Conservation (phyloP, 129 eudicot genomes). For the Flaveria robusta region DNA sequence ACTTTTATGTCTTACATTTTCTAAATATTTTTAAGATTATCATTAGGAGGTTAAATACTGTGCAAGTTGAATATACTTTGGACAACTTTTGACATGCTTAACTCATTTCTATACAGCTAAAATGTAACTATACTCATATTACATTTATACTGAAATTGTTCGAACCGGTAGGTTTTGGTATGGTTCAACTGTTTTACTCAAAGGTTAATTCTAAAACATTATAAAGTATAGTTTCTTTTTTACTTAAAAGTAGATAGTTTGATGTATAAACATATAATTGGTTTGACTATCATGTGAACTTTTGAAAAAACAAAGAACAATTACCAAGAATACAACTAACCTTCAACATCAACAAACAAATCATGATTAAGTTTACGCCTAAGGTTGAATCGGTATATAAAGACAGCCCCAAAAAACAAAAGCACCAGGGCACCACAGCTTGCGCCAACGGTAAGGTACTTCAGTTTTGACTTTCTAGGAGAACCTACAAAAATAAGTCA, state of each 20-base stretch:
- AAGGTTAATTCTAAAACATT: too few relatives aligned
- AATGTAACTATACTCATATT: too few relatives aligned
- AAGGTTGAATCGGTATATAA: constrained; percentile 46
- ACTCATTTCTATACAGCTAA: too few relatives aligned
- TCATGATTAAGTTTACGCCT: constrained; percentile 49
- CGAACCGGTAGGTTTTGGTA: too few relatives aligned
- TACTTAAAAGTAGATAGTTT: neutral
- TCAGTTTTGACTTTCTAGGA: constrained; percentile 55
- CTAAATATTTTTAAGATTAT: too few relatives aligned
- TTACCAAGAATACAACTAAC: constrained; percentile 33
- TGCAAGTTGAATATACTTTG: too few relatives aligned
- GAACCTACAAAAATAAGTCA: constrained; percentile 40
- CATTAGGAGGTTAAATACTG: too few relatives aligned
- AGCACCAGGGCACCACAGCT: constrained; percentile 69
- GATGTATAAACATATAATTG: too few relatives aligned
- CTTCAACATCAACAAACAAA: constrained; percentile 74
- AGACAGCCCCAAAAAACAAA: constrained; percentile 59
- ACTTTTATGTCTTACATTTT: too few relatives aligned
- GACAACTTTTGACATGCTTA: neutral
- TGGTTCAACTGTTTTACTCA: too few relatives aligned
- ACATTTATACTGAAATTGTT: too few relatives aligned
- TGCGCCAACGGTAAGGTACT: constrained; percentile 52
- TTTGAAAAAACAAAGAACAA: neutral
- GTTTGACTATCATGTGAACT: neutral
- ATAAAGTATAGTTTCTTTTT: neutral